Percentiles rank a stretch among this genome's conserved stretches.
Evolutionary conservation across 768 basidiomycete species (phyloP).

Genomic region (Leccinellum luteum): DNA sequence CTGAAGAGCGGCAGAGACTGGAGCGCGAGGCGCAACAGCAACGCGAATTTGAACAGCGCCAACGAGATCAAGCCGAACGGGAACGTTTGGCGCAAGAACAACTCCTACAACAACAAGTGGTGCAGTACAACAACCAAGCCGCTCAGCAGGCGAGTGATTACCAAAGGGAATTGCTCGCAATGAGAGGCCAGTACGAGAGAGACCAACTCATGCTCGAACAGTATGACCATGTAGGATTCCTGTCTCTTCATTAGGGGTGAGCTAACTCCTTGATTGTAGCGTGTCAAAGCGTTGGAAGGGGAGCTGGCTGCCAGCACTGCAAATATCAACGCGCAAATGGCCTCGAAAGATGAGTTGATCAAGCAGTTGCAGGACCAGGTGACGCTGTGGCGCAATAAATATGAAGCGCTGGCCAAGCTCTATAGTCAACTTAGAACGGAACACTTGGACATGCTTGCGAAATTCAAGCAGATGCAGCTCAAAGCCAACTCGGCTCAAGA

Average conservation of each 20-base stretch:
- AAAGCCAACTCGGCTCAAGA: conserved; percentile 99
- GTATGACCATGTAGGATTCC: conserved; percentile 76
- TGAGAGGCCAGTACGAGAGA: conserved; percentile 96
- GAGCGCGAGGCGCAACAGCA: conserved; percentile 79
- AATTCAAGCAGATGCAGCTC: conserved; percentile 95
- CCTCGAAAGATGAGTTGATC: conserved; percentile 93
- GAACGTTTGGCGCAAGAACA: conserved; percentile 89
- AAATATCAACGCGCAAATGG: conserved; percentile 82
- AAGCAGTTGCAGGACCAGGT: conserved; percentile 96
- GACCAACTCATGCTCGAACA: conserved; percentile 98
- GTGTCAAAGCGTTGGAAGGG: conserved; percentile 93
- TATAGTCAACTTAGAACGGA: conserved; percentile 98
- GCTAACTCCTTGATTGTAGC: conserved; percentile 42
- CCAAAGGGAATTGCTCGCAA: conserved; percentile 85
- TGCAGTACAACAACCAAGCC: conserved; percentile 76
- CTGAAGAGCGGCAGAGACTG: conserved; percentile 76
- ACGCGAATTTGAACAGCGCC: conserved; percentile 86
- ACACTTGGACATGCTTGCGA: conserved; percentile 94
- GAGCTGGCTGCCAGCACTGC: conserved; percentile 73
- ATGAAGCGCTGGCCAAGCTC: conserved; percentile 96
- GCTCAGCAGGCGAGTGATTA: conserved; percentile 76
- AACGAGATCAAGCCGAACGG: conserved; percentile 81
- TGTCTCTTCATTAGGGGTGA: neutral
- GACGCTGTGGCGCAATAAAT: conserved; percentile 95
- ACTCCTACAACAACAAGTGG: conserved; percentile 77